phyloP scores from a whole-genome alignment of 192 early-diverging fungal species.

The Paraglomus brasilianum region DNA sequence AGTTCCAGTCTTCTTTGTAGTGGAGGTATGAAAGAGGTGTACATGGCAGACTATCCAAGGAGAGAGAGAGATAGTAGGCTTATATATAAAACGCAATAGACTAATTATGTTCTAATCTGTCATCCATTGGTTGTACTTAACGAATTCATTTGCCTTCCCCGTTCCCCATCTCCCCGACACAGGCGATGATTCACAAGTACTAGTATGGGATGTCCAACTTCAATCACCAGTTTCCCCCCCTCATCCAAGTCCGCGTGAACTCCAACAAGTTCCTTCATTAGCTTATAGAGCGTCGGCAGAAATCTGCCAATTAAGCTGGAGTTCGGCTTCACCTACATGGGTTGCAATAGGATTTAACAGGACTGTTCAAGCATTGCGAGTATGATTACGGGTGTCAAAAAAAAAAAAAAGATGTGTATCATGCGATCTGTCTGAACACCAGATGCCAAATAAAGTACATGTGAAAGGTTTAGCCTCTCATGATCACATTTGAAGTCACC shows the following conservation, averaged over 20 bases:
- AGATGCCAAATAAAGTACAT: too few species aligned
- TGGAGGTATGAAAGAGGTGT: constrained; percentile 58
- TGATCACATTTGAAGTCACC: too few species aligned
- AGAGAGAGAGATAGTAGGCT: neutral
- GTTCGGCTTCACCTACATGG: constrained; percentile 76
- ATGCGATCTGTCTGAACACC: too few species aligned
- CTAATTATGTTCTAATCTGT: constrained; percentile 3
- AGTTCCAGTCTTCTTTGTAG: constrained; percentile 77
- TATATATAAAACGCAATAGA: neutral
- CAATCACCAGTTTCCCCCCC: constrained; percentile 26
- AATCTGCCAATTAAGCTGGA: constrained; percentile 87
- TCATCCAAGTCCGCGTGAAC: constrained; percentile 29
- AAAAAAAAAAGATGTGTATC: constrained; percentile 12
- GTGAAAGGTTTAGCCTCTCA: too few species aligned
- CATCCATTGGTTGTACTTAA: neutral
- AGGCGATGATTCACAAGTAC: constrained; percentile 87
- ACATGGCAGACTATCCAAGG: neutral
- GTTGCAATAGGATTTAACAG: constrained; percentile 83
- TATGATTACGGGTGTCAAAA: constrained; percentile 46
- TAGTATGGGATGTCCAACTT: constrained; percentile 84
- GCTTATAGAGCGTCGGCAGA: constrained; percentile 73
- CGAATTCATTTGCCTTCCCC: constrained; percentile 1
- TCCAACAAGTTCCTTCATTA: constrained; percentile 60
- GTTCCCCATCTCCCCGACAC: constrained; percentile 15
- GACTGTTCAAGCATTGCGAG: constrained; percentile 80